Evolutionary conservation across 2,329 filamentous ascomycete genomes (phyloP).

Genomic region (Gnomoniopsis smithogilvyi): DNA sequence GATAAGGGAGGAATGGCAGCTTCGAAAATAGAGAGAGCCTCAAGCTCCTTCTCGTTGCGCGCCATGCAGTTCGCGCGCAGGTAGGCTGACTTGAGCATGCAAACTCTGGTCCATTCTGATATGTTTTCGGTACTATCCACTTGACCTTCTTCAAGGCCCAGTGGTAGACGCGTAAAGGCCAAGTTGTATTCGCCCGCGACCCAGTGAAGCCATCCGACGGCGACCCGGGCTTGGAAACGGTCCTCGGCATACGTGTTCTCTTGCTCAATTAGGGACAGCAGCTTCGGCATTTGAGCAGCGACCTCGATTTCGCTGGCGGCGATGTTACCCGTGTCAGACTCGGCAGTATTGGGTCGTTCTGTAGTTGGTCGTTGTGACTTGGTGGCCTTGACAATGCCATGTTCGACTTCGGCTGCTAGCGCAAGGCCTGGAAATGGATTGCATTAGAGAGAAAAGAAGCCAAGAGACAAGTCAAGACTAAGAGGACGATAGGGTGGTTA

Average conservation of each 20-base stretch:
- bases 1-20: conserved; percentile 63
- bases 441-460: conserved; percentile 19
- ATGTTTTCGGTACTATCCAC: conserved; percentile 51
- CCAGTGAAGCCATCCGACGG: conserved; percentile 83
- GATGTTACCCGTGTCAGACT: conserved; percentile 26
- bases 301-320: conserved; percentile 43
- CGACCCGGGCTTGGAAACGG: conserved; percentile 75
- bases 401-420: conserved; percentile 67
- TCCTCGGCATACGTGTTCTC: conserved; percentile 55
- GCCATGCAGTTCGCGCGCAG: conserved; percentile 66
- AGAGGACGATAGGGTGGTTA: conserved; percentile 12
- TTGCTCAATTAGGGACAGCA: conserved; percentile 55
- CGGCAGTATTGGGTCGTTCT: conserved; percentile 36
- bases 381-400: conserved; percentile 57
- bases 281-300: conserved; percentile 43
- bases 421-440: conserved; percentile 55
- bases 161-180: conserved; percentile 61
- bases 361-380: conserved; percentile 35
- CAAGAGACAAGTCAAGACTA: conserved; percentile 8
- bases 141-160: conserved; percentile 54
- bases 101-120: conserved; percentile 78
- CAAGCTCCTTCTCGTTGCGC: conserved; percentile 44
- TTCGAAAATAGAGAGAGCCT: conserved; percentile 65
- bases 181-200: conserved; percentile 65
- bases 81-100: conserved; percentile 74